Percentiles rank a stretch among this genome's conserved stretches.
These are phyloP conservation scores for Cylindricascospora bacillispora DNA, from an alignment of 1,139 yeast species.

Conservation along the genomic window DNA sequence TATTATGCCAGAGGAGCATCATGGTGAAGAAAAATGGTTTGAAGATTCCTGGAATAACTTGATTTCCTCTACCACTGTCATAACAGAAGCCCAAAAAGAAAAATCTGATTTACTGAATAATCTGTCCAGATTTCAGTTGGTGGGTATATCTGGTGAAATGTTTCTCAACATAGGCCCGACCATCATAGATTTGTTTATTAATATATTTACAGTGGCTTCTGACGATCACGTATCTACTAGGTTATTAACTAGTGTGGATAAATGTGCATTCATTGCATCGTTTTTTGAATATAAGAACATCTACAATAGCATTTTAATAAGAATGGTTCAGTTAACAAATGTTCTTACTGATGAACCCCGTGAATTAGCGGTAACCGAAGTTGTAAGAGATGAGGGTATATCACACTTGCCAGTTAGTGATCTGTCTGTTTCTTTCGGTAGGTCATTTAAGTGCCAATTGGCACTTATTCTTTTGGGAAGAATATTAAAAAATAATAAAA, in stretches of 20 bases:
- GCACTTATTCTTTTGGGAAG: conserved; percentile 78
- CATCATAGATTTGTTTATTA: conserved; percentile 55
- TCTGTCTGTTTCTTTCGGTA: conserved; percentile 71
- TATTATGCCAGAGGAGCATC: conserved; percentile 94
- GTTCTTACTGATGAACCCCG: too few species aligned
- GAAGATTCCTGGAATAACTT: conserved; percentile 85
- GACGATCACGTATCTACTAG: conserved; percentile 85
- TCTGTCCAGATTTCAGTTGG: too few species aligned
- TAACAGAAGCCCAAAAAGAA: conserved; percentile 18
- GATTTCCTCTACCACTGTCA: conserved; percentile 36
- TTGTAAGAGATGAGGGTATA: too few species aligned
- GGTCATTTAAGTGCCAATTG: conserved; percentile 83
- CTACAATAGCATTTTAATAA: conserved; percentile 52
- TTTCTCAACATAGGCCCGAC: conserved; percentile 52
- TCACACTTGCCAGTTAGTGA: conserved; percentile 78
- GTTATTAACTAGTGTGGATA: conserved; percentile 78
- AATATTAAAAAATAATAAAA: conserved; percentile 47
- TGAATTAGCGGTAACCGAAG: too few species aligned
- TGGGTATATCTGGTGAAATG: too few species aligned
- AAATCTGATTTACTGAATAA: neutral
- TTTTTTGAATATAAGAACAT: conserved; percentile 44
- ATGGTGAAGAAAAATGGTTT: conserved; percentile 69
- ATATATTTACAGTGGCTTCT: conserved; percentile 73
- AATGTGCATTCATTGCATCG: conserved; percentile 64
- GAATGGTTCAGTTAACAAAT: conserved; percentile 53